phyloP scores from a whole-genome alignment of 345 rosid species.

The Anacardium occidentale region DNA sequence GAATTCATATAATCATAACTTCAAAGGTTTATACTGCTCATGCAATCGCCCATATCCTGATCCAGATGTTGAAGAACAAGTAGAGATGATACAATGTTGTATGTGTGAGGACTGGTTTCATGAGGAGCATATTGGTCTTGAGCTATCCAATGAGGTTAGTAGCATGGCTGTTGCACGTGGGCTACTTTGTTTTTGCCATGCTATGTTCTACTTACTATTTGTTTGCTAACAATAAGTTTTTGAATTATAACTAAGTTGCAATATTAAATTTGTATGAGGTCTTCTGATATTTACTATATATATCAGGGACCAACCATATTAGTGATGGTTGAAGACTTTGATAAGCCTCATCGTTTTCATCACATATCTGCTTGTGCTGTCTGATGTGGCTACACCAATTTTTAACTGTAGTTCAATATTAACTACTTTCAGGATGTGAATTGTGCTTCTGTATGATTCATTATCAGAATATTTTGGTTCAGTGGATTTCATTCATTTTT shows the following conservation, averaged over 20 bases:
- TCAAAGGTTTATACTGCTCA: constrained; percentile 83
- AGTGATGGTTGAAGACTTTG: too few species aligned
- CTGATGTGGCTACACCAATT: neutral
- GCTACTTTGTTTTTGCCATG: neutral
- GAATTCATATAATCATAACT: constrained; percentile 90
- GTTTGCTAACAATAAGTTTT: neutral
- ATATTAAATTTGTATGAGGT: too few species aligned
- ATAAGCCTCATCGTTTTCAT: too few species aligned
- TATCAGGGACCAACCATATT: too few species aligned
- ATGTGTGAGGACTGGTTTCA: constrained; percentile 98
- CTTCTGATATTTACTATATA: too few species aligned
- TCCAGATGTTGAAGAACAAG: constrained; percentile 86
- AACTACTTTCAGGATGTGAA: neutral
- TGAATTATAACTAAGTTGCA: neutral
- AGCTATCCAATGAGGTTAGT: constrained; percentile 56
- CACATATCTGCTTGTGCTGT: constrained; percentile 1
- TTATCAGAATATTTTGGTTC: neutral
- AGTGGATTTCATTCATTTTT: neutral
- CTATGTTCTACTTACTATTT: neutral
- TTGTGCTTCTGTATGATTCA: neutral
- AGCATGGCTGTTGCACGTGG: constrained; percentile 5
- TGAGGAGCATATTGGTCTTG: constrained; percentile 83
- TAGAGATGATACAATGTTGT: constrained; percentile 96
- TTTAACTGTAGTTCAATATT: neutral
- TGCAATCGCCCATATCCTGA: constrained; percentile 87